These are phyloP conservation scores for Saturnispora mendoncae DNA, from an alignment of 805 yeast genomes.

Conservation along the genomic window DNA sequence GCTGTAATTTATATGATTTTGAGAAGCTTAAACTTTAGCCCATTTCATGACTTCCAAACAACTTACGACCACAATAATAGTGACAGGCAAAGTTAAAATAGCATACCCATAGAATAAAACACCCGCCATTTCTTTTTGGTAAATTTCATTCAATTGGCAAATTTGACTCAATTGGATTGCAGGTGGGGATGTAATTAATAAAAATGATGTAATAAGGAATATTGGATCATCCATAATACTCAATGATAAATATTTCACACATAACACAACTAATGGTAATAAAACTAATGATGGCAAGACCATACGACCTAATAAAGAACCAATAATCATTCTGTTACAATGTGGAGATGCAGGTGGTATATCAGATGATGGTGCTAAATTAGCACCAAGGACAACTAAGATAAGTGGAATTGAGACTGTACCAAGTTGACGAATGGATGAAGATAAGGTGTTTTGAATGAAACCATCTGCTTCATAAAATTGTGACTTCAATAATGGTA, in stretches of 20 bases:
- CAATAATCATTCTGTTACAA: conserved; percentile 54
- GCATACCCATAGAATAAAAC: conserved; percentile 79
- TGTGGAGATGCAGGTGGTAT: conserved; percentile 58
- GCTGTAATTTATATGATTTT: neutral
- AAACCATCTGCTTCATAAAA: conserved; percentile 56
- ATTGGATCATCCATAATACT: conserved; percentile 77
- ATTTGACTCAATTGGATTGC: conserved; percentile 79
- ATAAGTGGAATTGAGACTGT: conserved; percentile 71
- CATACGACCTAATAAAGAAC: conserved; percentile 70
- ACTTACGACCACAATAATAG: conserved; percentile 61
- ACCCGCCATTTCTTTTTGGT: conserved; percentile 76
- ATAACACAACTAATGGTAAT: conserved; percentile 55
- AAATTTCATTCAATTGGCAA: conserved; percentile 65
- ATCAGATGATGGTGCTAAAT: conserved; percentile 59
- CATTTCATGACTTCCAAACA: conserved; percentile 46
- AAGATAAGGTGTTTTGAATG: conserved; percentile 54
- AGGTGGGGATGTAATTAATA: conserved; percentile 72
- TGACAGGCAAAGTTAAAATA: conserved; percentile 64
- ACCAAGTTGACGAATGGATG: conserved; percentile 58
- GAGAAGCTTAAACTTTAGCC: conserved; percentile 21
- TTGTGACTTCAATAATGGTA: conserved; percentile 46
- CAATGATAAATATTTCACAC: conserved; percentile 54
- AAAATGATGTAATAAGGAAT: conserved; percentile 65
- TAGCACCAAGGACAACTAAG: conserved; percentile 70
- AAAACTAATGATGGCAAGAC: conserved; percentile 61